These are phyloP conservation scores for Hypoxylon sp. DNA, from an alignment of 2,329 filamentous ascomycete genomes.

Conservation along the genomic window DNA sequence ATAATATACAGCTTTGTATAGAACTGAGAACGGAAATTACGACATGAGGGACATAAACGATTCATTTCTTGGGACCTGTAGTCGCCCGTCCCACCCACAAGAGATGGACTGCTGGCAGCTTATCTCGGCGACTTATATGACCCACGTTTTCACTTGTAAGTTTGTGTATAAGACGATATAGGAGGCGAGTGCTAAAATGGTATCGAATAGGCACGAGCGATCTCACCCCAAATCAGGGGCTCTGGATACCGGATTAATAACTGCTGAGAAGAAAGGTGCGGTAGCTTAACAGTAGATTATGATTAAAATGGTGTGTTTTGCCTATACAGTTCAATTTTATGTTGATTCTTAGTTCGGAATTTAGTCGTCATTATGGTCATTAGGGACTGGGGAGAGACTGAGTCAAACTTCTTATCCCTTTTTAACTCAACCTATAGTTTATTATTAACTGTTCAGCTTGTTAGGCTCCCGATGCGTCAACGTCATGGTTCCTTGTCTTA, in stretches of 20 bases:
- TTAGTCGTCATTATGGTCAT: background rate
- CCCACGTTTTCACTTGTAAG: conserved; percentile 44
- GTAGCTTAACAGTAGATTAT: background rate
- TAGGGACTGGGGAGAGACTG: background rate
- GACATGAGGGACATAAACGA: conserved; percentile 42
- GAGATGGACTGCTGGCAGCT: conserved; percentile 44
- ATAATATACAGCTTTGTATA: conserved; percentile 34
- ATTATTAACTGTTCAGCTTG: background rate
- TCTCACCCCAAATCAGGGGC: conserved; percentile 32
- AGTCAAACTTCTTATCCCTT: background rate
- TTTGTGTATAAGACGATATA: background rate
- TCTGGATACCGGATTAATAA: conserved; percentile 26
- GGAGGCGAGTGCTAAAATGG: background rate
- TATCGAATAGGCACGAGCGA: conserved; percentile 26
- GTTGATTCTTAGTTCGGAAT: conserved; percentile 1
- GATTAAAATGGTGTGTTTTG: conserved; percentile 7
- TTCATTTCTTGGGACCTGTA: conserved; percentile 38
- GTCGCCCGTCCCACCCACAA: conserved; percentile 32
- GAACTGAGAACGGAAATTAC: conserved; percentile 27
- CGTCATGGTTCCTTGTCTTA: background rate
- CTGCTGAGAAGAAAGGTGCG: background rate
- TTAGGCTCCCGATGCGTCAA: background rate
- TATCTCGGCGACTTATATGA: conserved; percentile 37
- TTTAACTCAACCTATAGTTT: background rate
- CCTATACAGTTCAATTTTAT: conserved; percentile 1